These are phyloP conservation scores for Fusarium sarcochroum DNA, from an alignment of 2,329 filamentous ascomycete species.

Conservation along the genomic window DNA sequence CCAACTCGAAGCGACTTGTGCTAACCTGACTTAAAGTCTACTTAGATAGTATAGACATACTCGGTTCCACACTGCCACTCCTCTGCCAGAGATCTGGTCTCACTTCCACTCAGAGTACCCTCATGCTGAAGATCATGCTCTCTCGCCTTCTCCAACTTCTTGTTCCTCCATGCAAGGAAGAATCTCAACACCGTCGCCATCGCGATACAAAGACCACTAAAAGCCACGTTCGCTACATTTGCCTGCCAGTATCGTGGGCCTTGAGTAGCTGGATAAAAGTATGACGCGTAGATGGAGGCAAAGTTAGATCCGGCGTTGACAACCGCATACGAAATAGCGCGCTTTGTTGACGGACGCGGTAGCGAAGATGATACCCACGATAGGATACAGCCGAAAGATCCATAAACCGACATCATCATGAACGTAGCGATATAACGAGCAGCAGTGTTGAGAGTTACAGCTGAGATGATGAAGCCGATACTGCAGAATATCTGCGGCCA, in stretches of 20 bases:
- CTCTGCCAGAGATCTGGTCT: neutral
- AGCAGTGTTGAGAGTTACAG: slow-evolving; percentile 9
- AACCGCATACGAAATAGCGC: slow-evolving; percentile 15
- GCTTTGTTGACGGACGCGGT: slow-evolving; percentile 17
- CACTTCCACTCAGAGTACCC: neutral
- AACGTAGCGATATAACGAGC: slow-evolving; percentile 21
- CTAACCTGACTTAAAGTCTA: no score
- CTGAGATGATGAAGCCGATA: slow-evolving; percentile 16
- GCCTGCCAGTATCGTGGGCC: slow-evolving; percentile 17
- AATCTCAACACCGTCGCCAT: slow-evolving; percentile 16
- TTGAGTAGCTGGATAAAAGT: slow-evolving; percentile 12
- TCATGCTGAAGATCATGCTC: slow-evolving; percentile 12
- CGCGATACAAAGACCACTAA: slow-evolving; percentile 16
- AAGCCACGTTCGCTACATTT: slow-evolving; percentile 10
- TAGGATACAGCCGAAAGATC: slow-evolving; percentile 17
- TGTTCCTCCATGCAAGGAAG: slow-evolving; percentile 8
- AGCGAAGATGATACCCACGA: slow-evolving; percentile 18
- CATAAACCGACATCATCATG: slow-evolving; percentile 30
- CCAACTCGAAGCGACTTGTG: neutral
- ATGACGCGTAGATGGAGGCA: slow-evolving; percentile 15
- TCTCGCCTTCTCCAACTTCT: slow-evolving; percentile 6
- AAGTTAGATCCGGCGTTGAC: slow-evolving; percentile 14
- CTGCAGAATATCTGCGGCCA: slow-evolving; percentile 24
- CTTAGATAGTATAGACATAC: slow-evolving; percentile 6
- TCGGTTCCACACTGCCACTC: slow-evolving; percentile 23